Percentiles rank a stretch among this genome's conserved stretches.
Conservation (phyloP, 2,329 filamentous ascomycete genomes). For the Aspergillus intermedius region DNA sequence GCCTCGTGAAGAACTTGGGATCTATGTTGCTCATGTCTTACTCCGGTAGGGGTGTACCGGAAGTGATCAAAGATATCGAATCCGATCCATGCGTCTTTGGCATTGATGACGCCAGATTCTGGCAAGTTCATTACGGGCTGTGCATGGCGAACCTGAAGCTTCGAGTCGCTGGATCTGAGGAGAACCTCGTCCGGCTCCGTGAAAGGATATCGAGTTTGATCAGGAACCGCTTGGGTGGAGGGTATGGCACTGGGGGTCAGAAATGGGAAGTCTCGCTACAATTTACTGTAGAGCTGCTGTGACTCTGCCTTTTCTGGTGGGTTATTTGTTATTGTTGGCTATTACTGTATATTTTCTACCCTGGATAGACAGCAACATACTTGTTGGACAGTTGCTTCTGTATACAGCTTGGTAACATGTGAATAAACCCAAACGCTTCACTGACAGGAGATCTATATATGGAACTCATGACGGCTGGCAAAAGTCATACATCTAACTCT, state of each 20-base stretch:
- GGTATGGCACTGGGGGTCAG: slow-evolving; percentile 71
- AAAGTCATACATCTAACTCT: neutral
- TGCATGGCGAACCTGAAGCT: slow-evolving; percentile 93
- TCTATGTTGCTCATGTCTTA: slow-evolving; percentile 97
- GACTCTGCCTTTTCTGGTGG: neutral
- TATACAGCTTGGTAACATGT: neutral
- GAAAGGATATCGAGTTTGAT: slow-evolving; percentile 72
- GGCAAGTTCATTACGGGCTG: slow-evolving; percentile 96
- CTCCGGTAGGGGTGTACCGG: slow-evolving; percentile 53
- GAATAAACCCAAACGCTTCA: neutral
- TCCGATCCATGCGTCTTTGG: slow-evolving; percentile 66
- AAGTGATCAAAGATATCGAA: slow-evolving; percentile 79
- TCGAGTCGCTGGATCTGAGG: slow-evolving; percentile 64
- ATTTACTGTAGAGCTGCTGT: slow-evolving; percentile 51
- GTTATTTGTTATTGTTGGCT: neutral
- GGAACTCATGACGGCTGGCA: neutral
- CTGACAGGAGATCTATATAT: neutral
- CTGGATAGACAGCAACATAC: neutral
- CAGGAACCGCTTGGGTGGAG: slow-evolving; percentile 77
- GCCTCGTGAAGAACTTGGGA: slow-evolving; percentile 77
- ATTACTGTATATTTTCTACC: neutral
- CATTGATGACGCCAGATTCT: slow-evolving; percentile 89
- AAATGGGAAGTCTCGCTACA: slow-evolving; percentile 93
- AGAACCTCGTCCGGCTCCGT: slow-evolving; percentile 64
- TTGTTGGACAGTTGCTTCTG: neutral